These are phyloP conservation scores for Didymella lethalis DNA, from an alignment of 2,329 filamentous ascomycete species.

Conservation along the genomic window DNA sequence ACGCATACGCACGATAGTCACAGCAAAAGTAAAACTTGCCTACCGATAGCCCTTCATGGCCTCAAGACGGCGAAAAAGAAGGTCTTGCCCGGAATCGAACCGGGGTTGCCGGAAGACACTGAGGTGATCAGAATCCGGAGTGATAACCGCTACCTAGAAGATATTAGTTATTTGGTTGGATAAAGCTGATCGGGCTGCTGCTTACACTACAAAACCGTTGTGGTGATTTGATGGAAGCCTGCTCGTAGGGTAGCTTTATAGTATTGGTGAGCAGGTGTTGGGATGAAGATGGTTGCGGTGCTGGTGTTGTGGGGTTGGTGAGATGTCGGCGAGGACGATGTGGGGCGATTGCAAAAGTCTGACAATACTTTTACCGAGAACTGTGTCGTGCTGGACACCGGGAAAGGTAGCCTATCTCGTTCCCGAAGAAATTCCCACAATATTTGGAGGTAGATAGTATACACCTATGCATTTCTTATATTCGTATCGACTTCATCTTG, in stretches of 20 bases:
- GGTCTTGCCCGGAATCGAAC: conserved; percentile 19
- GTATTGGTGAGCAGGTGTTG: background rate
- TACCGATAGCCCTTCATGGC: background rate
- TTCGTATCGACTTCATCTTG: too few species aligned
- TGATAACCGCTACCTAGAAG: conserved; percentile 18
- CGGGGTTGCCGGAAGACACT: conserved; percentile 18
- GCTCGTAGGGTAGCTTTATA: background rate
- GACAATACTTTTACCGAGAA: background rate
- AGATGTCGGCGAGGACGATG: background rate
- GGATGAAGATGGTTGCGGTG: background rate
- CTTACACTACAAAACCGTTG: conserved; percentile 17
- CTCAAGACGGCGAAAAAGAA: background rate
- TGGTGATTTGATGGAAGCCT: conserved; percentile 8
- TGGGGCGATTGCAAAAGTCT: background rate
- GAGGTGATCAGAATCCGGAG: conserved; percentile 15
- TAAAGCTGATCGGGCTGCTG: conserved; percentile 6
- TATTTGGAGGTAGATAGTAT: too few species aligned
- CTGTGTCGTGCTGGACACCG: background rate
- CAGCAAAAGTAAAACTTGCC: background rate
- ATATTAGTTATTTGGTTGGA: conserved; percentile 8
- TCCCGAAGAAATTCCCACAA: too few species aligned
- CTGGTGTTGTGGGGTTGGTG: background rate
- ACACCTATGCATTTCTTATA: too few species aligned
- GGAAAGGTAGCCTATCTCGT: too few species aligned
- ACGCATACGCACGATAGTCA: background rate